Evolutionary conservation across 805 yeast species (phyloP), one percentile per base, ranked within the genome.

Genomic region (Starmerella etchellsii): DNA sequence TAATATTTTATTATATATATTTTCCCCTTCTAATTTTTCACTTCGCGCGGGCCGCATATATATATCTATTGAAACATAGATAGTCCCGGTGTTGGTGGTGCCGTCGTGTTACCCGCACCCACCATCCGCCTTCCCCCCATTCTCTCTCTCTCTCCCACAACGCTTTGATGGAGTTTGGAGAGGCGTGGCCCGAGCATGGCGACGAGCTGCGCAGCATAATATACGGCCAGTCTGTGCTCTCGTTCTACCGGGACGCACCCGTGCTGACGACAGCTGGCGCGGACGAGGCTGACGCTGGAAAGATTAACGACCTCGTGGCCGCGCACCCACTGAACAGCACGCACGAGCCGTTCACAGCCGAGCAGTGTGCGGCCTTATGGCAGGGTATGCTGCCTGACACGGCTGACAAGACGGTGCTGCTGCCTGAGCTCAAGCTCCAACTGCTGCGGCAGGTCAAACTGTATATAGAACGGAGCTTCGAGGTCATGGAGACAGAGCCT

Each of bases 261-360:
- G 33, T 33, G 5, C 10, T 37, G 10, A 21, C 36, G 34, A 22
- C 42, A 9, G 28, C 40, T 10, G 21, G 34, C 11, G 20, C 34
- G 2, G n/a, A n/a, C n/a, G 10, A 23, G 25, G 10, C 7, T 10
- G 48, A 44, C 19, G 3, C 33, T 9, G 36, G 11, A 20, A 18
- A 29, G 22, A 38, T 44, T n/a, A 27, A 36, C 31, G 26, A 19
- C 21, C 33, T 34, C 3, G 41, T 36, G 14, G 33, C 40, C 10
- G 24, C 6, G n/a, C 48, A 44, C 29, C 48, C 48, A 13, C 41
- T 44, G 24, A 44, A 44, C 29, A 22, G 26, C 6, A 54, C 57
- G 25, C 24, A 43, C n/a, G 20, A 28, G 16, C 33, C 31, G 23
- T 31, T 43, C 21, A 16, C 19, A 2, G 26, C 1, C 2, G 41